Base-by-base conservation (phyloP, 1,139 yeast genomes). In the Magnusiomyces paraingens region DNA sequence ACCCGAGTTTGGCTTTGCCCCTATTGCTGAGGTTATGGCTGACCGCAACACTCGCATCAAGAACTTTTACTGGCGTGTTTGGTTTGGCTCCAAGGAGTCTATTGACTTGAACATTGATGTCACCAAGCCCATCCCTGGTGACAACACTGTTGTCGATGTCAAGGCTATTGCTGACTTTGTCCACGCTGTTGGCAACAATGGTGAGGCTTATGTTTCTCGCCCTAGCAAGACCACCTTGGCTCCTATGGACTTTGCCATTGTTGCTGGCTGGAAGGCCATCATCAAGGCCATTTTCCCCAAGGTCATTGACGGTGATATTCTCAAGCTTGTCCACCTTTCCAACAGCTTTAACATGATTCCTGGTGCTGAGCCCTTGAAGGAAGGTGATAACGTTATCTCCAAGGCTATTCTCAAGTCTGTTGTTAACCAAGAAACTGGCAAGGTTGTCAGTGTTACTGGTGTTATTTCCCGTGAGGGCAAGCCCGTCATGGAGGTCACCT, bases 171-270 rank as follows among this genome's bases (percentile, higher is more conserved):
- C 91, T 61, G 96, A 91, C 71, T 89, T 93, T 70, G 91, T 96
- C 44, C 97, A 91, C 66, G 97, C 98, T 58, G 88, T 93, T 70
- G 97, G 97, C 66, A 93, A 93, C 81, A 86, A 86, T 63, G 90
- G 96, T 72, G 98, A 91, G 73, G 96, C 95, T 56, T 93, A 90
- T 65, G 96, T 91, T 59, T 80, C 84, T 59, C 84, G 96, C 76
- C 82, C 88, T 53, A 95, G 95, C 62, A 86, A 87, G 73, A 79
- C 78, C 51, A 83, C 90, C 57, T 79, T 83, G 65, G 99, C 99
- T 52, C 99, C 99, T 66, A 93, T 93, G 98, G 99, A 93, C 77
- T 94, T 91, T 69, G 98, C 99, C 53, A 93, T 93, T 72, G 98
- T 94, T 57, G 82, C 91, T 66, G 99, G 99, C 50, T 93, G 99